A percentile compares a stretch with the other conserved stretches of the same genome.
Evolutionary conservation across 2,329 filamentous ascomycete genomes (phyloP).

Genomic region (Scleromitrula shiraiana): DNA sequence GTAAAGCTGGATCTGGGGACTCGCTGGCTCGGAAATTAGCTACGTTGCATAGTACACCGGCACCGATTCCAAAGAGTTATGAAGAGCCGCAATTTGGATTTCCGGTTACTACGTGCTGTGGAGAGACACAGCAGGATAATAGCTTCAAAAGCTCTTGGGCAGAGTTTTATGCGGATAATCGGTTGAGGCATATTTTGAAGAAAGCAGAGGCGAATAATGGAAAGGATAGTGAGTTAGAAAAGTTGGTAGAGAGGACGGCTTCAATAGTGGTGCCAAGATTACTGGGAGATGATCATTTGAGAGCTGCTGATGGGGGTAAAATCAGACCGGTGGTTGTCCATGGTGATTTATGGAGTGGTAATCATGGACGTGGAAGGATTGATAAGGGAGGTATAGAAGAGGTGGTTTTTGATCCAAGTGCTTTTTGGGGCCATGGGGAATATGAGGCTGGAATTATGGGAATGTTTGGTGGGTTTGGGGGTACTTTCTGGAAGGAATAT

Average conservation of each 20-base stretch:
- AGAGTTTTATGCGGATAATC: constrained; percentile 73
- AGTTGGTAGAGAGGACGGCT: constrained; percentile 57
- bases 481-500: constrained; percentile 69
- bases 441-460: constrained; percentile 91
- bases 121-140: constrained; percentile 77
- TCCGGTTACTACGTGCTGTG: constrained; percentile 77
- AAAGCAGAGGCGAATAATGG: constrained; percentile 55
- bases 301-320: constrained; percentile 38
- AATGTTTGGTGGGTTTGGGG: constrained; percentile 88
- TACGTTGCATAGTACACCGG: constrained; percentile 67
- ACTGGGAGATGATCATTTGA: constrained; percentile 60
- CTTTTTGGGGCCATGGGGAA: constrained; percentile 79
- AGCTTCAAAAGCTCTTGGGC: constrained; percentile 66
- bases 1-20: constrained; percentile 28
- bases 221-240: constrained; percentile 50
- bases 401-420: constrained; percentile 74
- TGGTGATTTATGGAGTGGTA: constrained; percentile 91
- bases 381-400: constrained; percentile 50
- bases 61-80: constrained; percentile 53
- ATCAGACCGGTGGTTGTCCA: constrained; percentile 77
- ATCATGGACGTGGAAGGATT: constrained; percentile 62
- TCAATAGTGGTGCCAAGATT: constrained; percentile 63
- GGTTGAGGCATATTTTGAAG: constrained; percentile 57
- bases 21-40: constrained; percentile 71
- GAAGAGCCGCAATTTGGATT: constrained; percentile 69